Evolutionary conservation across 2,329 filamentous ascomycete genomes (phyloP).

Genomic region (Dryadomyces sulphureus): DNA sequence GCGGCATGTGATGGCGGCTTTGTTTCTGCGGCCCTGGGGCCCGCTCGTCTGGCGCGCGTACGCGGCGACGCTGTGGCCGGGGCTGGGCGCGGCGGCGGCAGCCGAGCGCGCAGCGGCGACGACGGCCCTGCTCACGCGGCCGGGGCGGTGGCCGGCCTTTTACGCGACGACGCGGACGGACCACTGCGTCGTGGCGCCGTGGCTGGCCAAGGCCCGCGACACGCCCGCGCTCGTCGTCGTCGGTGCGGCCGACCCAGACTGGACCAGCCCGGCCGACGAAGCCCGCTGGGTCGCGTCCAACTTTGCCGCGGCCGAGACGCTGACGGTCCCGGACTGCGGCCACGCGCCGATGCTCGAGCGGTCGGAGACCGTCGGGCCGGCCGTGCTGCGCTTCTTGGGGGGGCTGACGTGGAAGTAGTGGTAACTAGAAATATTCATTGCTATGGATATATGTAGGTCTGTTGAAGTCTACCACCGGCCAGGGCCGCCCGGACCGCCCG

Average conservation of each 20-base stretch:
- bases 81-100: conserved; percentile 5
- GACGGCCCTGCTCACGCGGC: conserved; percentile 4
- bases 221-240: conserved; percentile 11
- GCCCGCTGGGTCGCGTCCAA: conserved; percentile 11
- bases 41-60: conserved; percentile 8
- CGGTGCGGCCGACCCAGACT: conserved; percentile 13
- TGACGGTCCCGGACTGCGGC: conserved; percentile 7
- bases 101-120: conserved; percentile 6
- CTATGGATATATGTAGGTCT: too few species aligned
- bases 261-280: conserved; percentile 9
- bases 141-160: conserved; percentile 10
- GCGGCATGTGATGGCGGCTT: conserved; percentile 2
- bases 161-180: conserved; percentile 5
- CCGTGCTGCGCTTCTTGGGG: conserved; percentile 7
- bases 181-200: conserved; percentile 8
- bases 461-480: not conserved
- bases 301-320: conserved; percentile 5
- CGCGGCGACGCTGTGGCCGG: conserved; percentile 10
- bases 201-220: not conserved
- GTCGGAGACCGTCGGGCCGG: conserved; percentile 8
- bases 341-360: conserved; percentile 12
- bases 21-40: conserved; percentile 10
- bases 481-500: not conserved
- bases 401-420: too few species aligned
- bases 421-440: too few species aligned